A percentile compares a stretch with the other conserved stretches of the same genome.
Conservation (phyloP, 2,329 filamentous ascomycete species). For the Cordyceps pruinosa region DNA sequence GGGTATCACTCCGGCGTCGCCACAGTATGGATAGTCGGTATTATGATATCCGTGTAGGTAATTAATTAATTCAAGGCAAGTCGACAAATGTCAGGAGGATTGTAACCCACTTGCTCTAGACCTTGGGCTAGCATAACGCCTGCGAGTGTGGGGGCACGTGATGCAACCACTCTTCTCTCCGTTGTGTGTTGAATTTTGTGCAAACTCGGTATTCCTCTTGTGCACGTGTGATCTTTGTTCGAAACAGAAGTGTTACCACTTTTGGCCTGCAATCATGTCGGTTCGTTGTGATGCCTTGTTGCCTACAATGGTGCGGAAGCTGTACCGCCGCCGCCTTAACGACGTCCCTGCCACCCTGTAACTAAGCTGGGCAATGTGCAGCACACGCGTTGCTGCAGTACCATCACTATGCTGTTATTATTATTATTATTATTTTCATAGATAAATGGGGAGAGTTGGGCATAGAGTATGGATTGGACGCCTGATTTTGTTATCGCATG, state of each 20-base stretch:
- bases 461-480: too few species aligned
- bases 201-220: not conserved
- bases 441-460: too few species aligned
- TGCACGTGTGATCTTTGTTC: not conserved
- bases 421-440: too few species aligned
- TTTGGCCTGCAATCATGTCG: too few species aligned
- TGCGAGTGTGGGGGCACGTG: slow-evolving; percentile 1
- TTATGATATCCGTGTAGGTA: not conserved
- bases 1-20: not conserved
- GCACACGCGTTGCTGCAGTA: not conserved
- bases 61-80: not conserved
- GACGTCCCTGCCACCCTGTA: not conserved
- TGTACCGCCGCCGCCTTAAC: not conserved
- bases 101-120: not conserved
- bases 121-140: not conserved
- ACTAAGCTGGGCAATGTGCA: not conserved
- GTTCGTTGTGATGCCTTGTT: too few species aligned
- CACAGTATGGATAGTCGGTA: not conserved
- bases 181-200: not conserved
- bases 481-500: too few species aligned
- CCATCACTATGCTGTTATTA: too few species aligned
- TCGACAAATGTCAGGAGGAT: not conserved
- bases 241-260: too few species aligned
- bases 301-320: not conserved
- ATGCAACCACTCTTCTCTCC: not conserved